Evolutionary conservation across 148 eudicot species (phyloP), one percentile per base, ranked within the genome.

Genomic region (Dianthus caryophyllus): DNA sequence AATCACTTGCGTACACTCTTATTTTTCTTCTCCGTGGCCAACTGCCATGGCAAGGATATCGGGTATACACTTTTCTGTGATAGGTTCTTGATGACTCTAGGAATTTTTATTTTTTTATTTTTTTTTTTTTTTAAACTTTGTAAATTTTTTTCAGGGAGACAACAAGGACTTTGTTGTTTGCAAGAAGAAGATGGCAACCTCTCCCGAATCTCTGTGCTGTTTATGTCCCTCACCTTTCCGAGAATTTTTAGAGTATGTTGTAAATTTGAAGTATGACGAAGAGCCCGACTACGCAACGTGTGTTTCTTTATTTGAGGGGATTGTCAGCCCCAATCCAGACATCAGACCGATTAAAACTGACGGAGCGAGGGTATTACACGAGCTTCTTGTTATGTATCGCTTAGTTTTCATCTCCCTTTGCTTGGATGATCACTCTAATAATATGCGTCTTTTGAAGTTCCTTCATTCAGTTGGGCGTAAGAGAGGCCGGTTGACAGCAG

Each of bases 111-210:
- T 27, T 0, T 20, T 14, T 71, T 14, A 3, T 41, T 41, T 11
- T 66, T 15, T 17, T 43, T 27, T 1, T 27, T 36, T 2, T 7
- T 38, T n/a, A 18, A 36, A 22, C 71, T 54, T 48, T 24, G 51
- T 2, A 11, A n/a, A 64, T 18, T 66, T 44, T 41, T 38, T 71
- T 14, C 76, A 93, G 98, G 97, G 98, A 24, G 97, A 93, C 75
- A 90, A 93, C 75, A 93, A 93, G 74, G 87, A 90, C 12, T 93
- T 87, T 72, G 87, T 84, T 72, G 98, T 93, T 5, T 93, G 97
- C 81, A 93, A 90, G 82, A 93, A 90, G 82, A 93, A 93, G 75
- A 93, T 93, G 98, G 87, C 87, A 59, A 89, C 98, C 30, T 87
- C 97, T 59, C 85, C 98, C 21, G 97, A 90, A 75, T 61, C 78